phyloP scores from a whole-genome alignment of 2,329 filamentous ascomycete genomes.

The Sclerotinia spermophila region DNA sequence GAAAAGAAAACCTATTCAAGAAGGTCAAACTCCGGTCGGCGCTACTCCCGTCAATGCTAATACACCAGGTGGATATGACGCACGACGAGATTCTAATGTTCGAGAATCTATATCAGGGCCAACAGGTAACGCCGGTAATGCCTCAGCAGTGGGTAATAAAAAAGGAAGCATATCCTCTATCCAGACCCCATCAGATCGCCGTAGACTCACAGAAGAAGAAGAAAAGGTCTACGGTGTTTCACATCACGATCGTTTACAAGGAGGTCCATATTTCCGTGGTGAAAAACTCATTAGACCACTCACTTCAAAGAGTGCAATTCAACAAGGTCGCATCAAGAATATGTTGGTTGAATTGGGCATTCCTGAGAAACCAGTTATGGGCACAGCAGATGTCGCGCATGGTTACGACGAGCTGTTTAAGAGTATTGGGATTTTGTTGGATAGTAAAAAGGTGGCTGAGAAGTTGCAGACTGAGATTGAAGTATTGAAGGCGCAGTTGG shows the following conservation, averaged over 20 bases:
- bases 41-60: constrained; percentile 38
- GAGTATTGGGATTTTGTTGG: constrained; percentile 66
- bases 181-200: constrained; percentile 49
- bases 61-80: constrained; percentile 38
- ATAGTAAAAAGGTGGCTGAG: constrained; percentile 69
- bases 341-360: constrained; percentile 70
- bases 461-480: constrained; percentile 71
- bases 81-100: constrained; percentile 38
- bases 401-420: constrained; percentile 67
- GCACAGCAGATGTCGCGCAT: constrained; percentile 66
- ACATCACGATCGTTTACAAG: constrained; percentile 78
- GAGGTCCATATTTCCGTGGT: constrained; percentile 85
- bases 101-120: constrained; percentile 35
- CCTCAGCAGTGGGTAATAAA: constrained; percentile 26
- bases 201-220: constrained; percentile 71
- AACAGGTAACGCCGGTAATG: constrained; percentile 37
- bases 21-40: constrained; percentile 45
- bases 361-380: constrained; percentile 63
- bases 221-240: constrained; percentile 79
- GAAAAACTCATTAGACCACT: constrained; percentile 77
- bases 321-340: constrained; percentile 71
- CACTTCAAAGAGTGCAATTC: constrained; percentile 70
- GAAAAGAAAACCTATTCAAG: constrained; percentile 72
- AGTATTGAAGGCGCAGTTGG: constrained; percentile 54
- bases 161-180: constrained; percentile 33